Base-by-base conservation (phyloP, 2,329 filamentous ascomycete species). In the Neoarthrinium moseri region DNA sequence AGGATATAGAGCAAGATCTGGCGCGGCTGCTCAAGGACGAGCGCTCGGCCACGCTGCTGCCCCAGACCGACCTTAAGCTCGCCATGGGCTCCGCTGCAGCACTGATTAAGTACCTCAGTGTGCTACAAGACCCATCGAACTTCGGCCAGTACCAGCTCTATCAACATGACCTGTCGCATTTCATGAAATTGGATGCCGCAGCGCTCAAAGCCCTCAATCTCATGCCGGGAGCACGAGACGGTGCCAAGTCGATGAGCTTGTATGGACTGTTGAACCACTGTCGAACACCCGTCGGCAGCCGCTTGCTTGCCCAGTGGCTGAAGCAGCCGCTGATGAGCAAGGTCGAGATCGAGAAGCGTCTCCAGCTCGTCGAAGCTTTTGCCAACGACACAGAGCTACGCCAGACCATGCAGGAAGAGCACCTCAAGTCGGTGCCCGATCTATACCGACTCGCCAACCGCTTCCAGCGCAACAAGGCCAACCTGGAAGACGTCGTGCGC, bases 131-230 rank as follows among this genome's bases (percentile, higher is more conserved):
- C 63, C 74, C 89, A 1, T 90, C 89, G 46, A 99, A 99, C 67
- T 97, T 96, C 65, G 94, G 95, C 3, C 92, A 99, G 62, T 99
- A 95, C 62, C 89, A 92, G 65, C 80, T 99, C 13, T 99, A 97
- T 62, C 94, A 99, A 67, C 94, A 99, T 66, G 94, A 99, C 62
- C 72, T 99, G 35, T 86, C 91, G 2, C 91, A 99, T 59, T 99
- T 90, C 65, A 99, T 99, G 94, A 99, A 96, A 69, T 77, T 99
- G 4, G 94, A 99, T 67, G 91, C 95, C 1, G 90, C 94, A 1
- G 94, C 94, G 1, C 73, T 99, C 34, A 92, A 95, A 60, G 94
- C 94, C 1, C 77, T 99, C 44, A 99, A 99, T 59, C 78, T 99
- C 29, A 97, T 99, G 91, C 95, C 94, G 5, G 92, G 94, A 5